Evolutionary conservation across 768 basidiomycete genomes (phyloP), one percentile per base, ranked within the genome.

Genomic region (Hygrocybe punicea): DNA sequence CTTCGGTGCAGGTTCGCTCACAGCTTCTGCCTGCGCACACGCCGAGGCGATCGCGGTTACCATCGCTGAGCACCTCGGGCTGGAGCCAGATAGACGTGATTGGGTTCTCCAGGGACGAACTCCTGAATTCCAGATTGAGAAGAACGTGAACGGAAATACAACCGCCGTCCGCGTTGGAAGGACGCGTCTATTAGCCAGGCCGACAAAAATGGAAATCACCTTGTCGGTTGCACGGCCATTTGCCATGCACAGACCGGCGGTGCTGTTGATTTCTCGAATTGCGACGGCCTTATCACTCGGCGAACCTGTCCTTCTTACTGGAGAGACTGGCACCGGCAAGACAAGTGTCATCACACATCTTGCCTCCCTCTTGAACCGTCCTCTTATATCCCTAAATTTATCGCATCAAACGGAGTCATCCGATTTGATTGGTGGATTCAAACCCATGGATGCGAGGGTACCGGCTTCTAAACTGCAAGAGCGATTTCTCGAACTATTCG

Each of bases 261-360:
- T 89, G 1, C 72, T 82, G 29, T 77, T 98, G 2, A 79, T 98
- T 34, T 89, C 91, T 19, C 84, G 91, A 14, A 86, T 98, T 36
- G 84, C 85, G 2, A 85, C 84, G 19, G 83, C 88, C 0, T 77
- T 93, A 46, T 78, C 85, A 0, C 76, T 88, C 46, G 72, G 73
- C 13, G 97, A 99, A 66, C 93, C 97, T 4, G 77, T 95, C 4
- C 80, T 99, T 7, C 80, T 99, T 23, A 93, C 94, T 0, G 97
- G 97, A 46, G 97, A 99, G 76, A 99, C 97, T 2, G 97, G 97
- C n/a, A 99, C 97, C 1, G 97, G 97, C 13, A 99, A 99, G 73
- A 99, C 97, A 0, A 95, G 94, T 52, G 82, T 85, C 17, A 83
- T 99, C 14, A 90, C 93, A 2, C 85, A 97, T 64, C 79, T 98